These are phyloP conservation scores for Russula sp. DNA, from an alignment of 768 basidiomycete genomes.

Conservation along the genomic window DNA sequence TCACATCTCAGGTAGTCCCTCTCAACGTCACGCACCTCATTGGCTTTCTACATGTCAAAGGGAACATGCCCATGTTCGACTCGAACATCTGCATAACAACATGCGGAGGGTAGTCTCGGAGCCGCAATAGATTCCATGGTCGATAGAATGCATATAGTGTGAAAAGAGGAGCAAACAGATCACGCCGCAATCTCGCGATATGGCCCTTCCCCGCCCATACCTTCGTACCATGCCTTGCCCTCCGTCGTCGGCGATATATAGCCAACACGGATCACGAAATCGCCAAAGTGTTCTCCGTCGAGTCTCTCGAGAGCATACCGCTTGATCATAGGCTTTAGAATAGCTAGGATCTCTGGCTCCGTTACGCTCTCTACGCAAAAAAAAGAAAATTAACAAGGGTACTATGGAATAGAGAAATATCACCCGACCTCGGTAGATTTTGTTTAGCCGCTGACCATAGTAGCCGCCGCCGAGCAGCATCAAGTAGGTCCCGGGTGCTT, in stretches of 20 bases:
- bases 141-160: background rate
- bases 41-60: no score
- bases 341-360: conserved; percentile 86
- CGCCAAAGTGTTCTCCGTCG: conserved; percentile 90
- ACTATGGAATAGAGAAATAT: background rate
- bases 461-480: conserved; percentile 98
- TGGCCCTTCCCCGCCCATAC: conserved; percentile 70
- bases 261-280: conserved; percentile 88
- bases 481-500: conserved; percentile 84
- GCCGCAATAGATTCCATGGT: background rate
- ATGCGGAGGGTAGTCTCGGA: background rate
- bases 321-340: conserved; percentile 91
- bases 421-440: conserved; percentile 76
- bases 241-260: conserved; percentile 82
- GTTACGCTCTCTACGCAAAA: conserved; percentile 67
- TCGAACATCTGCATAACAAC: background rate
- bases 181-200: conserved; percentile 32
- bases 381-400: background rate
- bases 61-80: no score
- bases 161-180: background rate
- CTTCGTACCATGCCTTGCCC: conserved; percentile 83
- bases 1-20: no score
- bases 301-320: conserved; percentile 80
- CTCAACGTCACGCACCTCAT: no score
- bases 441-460: conserved; percentile 90